Evolutionary conservation across 2,329 filamentous ascomycete species (phyloP), one percentile per base, ranked within the genome.

Genomic region (Botrytis elliptica): DNA sequence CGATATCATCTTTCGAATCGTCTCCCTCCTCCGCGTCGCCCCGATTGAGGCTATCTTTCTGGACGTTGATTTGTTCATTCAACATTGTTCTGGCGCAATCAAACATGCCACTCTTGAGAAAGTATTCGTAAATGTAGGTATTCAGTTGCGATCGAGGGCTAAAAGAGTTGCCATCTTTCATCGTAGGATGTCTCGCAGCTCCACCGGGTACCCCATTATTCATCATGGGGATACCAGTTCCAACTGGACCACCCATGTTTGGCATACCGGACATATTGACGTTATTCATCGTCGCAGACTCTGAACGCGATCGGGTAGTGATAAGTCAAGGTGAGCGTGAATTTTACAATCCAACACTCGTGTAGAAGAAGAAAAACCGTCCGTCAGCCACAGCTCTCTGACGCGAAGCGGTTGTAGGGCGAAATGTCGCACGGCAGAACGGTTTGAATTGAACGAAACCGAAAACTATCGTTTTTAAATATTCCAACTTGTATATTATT

Each of bases 91-190:
- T 90, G 77, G 96, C 96, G 81, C 93, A 92, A 77, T 96, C 93
- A 81, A 89, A 92, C 88, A 97, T 93, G 78, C 90, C 88, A 82
- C 94, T 92, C 80, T 93, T 93, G 77, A 98, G 86, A 77, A 98
- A 95, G 82, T 96, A 95, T 81, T 96, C 93, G 86, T 95, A 96
- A 77, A 96, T 96, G 82, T 95, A 95, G 33, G 93, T 95, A 84
- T 95, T 95, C 70, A 96, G 87, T 74, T 90, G 84, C 67, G 86
- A 84, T 76, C 88, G 88, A 75, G 52, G 52, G 52, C 52, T 57
- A 29, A 57, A 57, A 18, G 52, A 2, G 16, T 82, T 82, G 69
- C 68, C 57, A 55, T 84, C 82, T 42, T 79, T 76, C 63, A 78
- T 79, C 69, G 79, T 77, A 78, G 80, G 82, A 60, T 77, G 78